Conservation (phyloP, 495 filamentous ascomycete species). For the Aspergillus cavernicola region DNA sequence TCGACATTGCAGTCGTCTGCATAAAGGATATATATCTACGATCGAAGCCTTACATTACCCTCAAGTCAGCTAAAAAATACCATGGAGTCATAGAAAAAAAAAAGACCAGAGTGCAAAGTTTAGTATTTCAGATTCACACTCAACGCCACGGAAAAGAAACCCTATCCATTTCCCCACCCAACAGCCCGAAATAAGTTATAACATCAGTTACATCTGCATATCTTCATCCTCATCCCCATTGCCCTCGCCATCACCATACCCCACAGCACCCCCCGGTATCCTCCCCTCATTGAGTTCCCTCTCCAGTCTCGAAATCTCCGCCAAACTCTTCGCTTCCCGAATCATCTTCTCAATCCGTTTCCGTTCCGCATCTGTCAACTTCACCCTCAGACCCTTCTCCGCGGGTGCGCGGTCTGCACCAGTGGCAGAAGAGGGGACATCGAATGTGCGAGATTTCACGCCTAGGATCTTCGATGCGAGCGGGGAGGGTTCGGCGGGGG, state of each 20-base stretch:
- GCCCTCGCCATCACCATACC: too few species aligned
- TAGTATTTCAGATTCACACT: too few species aligned
- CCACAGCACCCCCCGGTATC: conserved; percentile 63
- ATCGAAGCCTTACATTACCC: too few species aligned
- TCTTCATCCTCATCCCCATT: conserved; percentile 40
- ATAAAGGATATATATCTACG: too few species aligned
- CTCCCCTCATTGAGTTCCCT: conserved; percentile 83
- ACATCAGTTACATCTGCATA: conserved; percentile 42
- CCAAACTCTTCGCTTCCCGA: conserved; percentile 76
- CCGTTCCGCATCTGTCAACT: conserved; percentile 66
- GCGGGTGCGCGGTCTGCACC: conserved; percentile 35
- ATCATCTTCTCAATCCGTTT: conserved; percentile 72
- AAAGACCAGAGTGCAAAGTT: too few species aligned
- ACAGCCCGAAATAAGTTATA: too few species aligned
- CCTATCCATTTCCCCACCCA: too few species aligned
- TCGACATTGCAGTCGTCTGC: not conserved
- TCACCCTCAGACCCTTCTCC: conserved; percentile 64
- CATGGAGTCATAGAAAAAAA: too few species aligned
- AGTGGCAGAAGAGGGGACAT: conserved; percentile 45
- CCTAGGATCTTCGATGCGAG: conserved; percentile 88
- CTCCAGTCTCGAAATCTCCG: conserved; percentile 79
- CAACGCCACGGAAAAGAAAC: too few species aligned
- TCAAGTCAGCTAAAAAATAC: too few species aligned
- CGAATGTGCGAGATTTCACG: conserved; percentile 79
- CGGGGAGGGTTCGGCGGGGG: conserved; percentile 65